Base-by-base conservation (phyloP, 106 monocot species). In the Acorus calamus region DNA sequence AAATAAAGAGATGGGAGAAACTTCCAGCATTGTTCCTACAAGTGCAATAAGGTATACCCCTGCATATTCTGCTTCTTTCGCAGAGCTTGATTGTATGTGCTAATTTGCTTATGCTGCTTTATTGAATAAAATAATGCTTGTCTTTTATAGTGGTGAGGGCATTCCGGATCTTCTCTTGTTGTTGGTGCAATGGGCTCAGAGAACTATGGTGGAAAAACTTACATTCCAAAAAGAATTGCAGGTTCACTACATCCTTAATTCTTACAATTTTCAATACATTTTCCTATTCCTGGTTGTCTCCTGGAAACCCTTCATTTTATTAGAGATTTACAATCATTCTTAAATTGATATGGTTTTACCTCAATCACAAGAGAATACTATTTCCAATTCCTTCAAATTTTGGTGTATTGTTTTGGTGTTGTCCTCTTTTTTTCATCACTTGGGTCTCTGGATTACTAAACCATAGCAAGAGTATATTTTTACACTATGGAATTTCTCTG, bases 1-100 rank as follows among this genome's bases (percentile, higher is more conserved):
- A 77, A 91, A 98, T 56, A 92, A 77, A 78, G 87, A 98, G 9
- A 88, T 85, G 87, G 91, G 83, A 49, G 96, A 98, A 74, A 90
- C 90, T 56, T 98, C 61, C 76, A 91, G 80, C 58, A 98, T 98
- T 77, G 88, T 98, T 59, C 96, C 96, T 11, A 98, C 96, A 61
- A 98, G 96, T 85, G 96, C 96, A 62, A 74, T 87, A 50, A 98
- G 82, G 96, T 98, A 86, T 48, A 28, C 28, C 28, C 28, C 28
- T 28, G 28, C 28, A 28, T 28, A 28, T 28, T 28, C 28, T 28
- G 28, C 28, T 56, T 58, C 64, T 3, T 52, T 49, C 46, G 7
- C 11, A 55, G 10, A 11, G 14, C 9, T 44, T 66, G 8, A 44
- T 51, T 49, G 53, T 44, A 51, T 44, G 51, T 47, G 3, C 6